Evolutionary conservation across 2,329 filamentous ascomycete species (phyloP).

Genomic region (Sporothrix luriei): DNA sequence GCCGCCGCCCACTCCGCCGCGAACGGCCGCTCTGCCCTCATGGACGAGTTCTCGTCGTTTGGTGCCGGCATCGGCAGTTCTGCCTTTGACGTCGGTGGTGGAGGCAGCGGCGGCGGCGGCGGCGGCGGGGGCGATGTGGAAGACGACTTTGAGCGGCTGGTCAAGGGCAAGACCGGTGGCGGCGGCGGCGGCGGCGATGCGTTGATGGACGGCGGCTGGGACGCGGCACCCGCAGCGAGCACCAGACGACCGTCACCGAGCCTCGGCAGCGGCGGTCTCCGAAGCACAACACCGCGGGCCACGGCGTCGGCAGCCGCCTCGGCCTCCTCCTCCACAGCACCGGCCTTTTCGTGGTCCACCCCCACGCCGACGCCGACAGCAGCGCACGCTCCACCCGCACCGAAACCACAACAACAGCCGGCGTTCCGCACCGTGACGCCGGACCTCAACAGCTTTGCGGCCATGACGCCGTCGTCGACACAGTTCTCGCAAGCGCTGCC

Average conservation of each 20-base stretch:
- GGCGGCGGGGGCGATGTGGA: constrained; percentile 52
- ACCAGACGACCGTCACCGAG: constrained; percentile 20
- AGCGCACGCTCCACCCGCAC: constrained; percentile 43
- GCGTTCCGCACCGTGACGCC: constrained; percentile 62
- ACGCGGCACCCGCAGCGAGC: background rate
- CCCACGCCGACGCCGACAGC: constrained; percentile 53
- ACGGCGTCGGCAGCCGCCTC: constrained; percentile 41
- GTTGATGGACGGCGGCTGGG: constrained; percentile 35
- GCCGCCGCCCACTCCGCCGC: constrained; percentile 53
- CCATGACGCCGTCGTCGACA: constrained; percentile 61
- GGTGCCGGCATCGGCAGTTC: constrained; percentile 47
- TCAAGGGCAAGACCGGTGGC: constrained; percentile 68
- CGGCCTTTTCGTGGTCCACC: constrained; percentile 67
- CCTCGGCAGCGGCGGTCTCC: background rate
- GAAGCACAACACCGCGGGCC: constrained; percentile 29
- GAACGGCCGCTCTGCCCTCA: constrained; percentile 49
- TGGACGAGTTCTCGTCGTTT: constrained; percentile 71
- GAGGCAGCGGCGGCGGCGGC: constrained; percentile 43
- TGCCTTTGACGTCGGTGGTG: constrained; percentile 53
- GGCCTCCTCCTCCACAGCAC: constrained; percentile 45
- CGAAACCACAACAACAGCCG: constrained; percentile 35
- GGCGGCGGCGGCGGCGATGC: constrained; percentile 11
- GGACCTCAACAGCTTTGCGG: constrained; percentile 58
- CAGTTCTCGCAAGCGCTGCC: constrained; percentile 66
- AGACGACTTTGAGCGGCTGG: constrained; percentile 84